These are phyloP conservation scores for Epichloe hybrida DNA, from an alignment of 2,329 filamentous ascomycete genomes.

Conservation along the genomic window DNA sequence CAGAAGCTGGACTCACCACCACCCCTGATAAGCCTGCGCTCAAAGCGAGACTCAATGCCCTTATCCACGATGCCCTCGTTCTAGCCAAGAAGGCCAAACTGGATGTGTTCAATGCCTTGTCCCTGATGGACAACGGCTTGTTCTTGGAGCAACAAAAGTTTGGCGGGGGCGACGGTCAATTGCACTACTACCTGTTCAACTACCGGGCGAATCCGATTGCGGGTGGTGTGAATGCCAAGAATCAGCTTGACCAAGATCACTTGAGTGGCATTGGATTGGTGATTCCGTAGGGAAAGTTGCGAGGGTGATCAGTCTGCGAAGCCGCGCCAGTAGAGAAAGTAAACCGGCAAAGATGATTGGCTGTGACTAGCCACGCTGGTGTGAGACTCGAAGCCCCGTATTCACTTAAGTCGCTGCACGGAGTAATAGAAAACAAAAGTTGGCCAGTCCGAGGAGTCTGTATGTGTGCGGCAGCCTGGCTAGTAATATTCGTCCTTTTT, in stretches of 20 bases:
- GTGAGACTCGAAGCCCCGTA: no score
- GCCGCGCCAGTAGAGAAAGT: no score
- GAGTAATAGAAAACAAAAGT: no score
- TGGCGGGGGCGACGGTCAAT: slow-evolving; percentile 80
- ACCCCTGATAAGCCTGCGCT: slow-evolving; percentile 43
- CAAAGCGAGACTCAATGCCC: slow-evolving; percentile 64
- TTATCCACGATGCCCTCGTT: slow-evolving; percentile 77
- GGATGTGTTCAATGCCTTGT: slow-evolving; percentile 94
- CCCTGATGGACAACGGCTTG: slow-evolving; percentile 82
- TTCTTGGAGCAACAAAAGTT: slow-evolving; percentile 94
- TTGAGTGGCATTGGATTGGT: slow-evolving; percentile 85
- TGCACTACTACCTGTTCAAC: slow-evolving; percentile 98
- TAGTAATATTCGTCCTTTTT: no score
- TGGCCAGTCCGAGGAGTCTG: no score
- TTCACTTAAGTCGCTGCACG: no score
- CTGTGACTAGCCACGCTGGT: no score
- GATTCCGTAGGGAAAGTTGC: slow-evolving; percentile 37
- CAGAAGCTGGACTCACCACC: slow-evolving; percentile 56
- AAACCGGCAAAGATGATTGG: no score
- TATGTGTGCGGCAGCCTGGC: no score
- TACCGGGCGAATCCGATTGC: slow-evolving; percentile 77
- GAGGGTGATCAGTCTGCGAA: no score
- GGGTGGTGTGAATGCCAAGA: slow-evolving; percentile 71
- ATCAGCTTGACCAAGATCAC: slow-evolving; percentile 60
- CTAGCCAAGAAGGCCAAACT: slow-evolving; percentile 74